Evolutionary conservation across 495 filamentous ascomycete species (phyloP), one percentile per base, ranked within the genome.

Genomic region (Neurospora tetraspora): DNA sequence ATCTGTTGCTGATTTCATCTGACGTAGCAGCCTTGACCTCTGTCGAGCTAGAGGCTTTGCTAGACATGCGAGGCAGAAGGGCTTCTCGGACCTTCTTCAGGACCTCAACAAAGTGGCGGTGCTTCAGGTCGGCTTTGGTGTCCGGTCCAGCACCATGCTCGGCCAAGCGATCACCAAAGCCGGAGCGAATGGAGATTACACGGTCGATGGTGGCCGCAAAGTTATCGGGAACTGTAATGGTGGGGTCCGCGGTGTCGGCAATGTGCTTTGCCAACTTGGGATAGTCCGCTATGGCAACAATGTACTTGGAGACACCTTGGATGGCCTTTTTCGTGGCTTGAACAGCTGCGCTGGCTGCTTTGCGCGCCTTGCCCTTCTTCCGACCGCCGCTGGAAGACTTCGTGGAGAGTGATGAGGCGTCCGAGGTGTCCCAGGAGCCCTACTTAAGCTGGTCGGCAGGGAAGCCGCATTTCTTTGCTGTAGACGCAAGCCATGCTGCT

Each of bases 401-500:
- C 3, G 39, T 40, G 18, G 23, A 5, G 5, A 16, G 11, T 27
- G 47, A 59, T 5, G 47, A 12, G 1, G 47, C 1, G 47, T 59
- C 47, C 5, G 12, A 16, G 8, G 14, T 18, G 40, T 69, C 68
- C 43, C 68, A 70, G 5, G 72, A 70, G 16, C 68, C 39, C 3
- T 73, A 38, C 5, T 68, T 71, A 2, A 74, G 69, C 34, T 76
- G 70, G n/a, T 75, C 69, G 20, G 71, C 70, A 40, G 77, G 34
- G 73, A 74, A 84, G 1, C 83, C 82, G 43, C 70, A 78, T 70
- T 82, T 75, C 68, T 77, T 82, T 69, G 85, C 85, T 34, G 81
- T 84, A 31, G 81, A 77, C 3, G 85, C 84, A 42, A 87, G 83
- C 86, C 85, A 87, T 31, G 81, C 80, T 59, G 85, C 85, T 59